A percentile compares a stretch with the other conserved stretches of the same genome.
These are phyloP conservation scores for Xylariales sp. DNA, from an alignment of 2,329 filamentous ascomycete species.

Conservation along the genomic window DNA sequence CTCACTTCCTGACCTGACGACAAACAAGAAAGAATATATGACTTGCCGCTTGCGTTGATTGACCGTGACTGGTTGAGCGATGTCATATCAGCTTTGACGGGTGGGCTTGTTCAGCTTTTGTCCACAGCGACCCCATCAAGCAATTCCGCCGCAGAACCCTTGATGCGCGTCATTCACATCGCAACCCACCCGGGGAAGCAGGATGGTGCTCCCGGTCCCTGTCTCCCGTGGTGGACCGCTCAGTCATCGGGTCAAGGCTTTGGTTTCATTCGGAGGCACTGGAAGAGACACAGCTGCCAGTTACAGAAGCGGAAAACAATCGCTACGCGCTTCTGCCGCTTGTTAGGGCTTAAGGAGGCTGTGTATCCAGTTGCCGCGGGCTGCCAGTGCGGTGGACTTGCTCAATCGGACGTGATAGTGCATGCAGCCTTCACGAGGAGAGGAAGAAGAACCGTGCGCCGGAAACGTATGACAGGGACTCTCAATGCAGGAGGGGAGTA, in stretches of 20 bases:
- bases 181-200: background rate
- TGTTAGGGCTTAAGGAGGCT: slow-evolving; percentile 1
- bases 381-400: slow-evolving; percentile 1
- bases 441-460: background rate
- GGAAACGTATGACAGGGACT: too few relatives aligned
- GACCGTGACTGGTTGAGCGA: too few relatives aligned
- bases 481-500: too few relatives aligned
- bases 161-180: slow-evolving; percentile 3
- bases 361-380: too few relatives aligned
- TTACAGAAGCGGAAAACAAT: slow-evolving; percentile 1
- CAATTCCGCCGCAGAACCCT: slow-evolving; percentile 1
- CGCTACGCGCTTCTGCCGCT: slow-evolving; percentile 8
- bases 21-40: background rate
- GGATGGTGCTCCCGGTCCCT: slow-evolving; percentile 1
- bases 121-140: too few relatives aligned
- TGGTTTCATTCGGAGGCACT: slow-evolving; percentile 6
- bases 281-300: slow-evolving; percentile 5
- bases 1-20: background rate
- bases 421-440: too few relatives aligned
- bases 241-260: slow-evolving; percentile 4
- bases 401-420: background rate
- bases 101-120: too few relatives aligned
- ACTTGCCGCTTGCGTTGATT: slow-evolving; percentile 3
- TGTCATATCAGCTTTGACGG: too few relatives aligned
- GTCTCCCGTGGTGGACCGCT: slow-evolving; percentile 6